phyloP scores from a whole-genome alignment of 2,329 filamentous ascomycete genomes.

The Aspergillus aculeatinus region DNA sequence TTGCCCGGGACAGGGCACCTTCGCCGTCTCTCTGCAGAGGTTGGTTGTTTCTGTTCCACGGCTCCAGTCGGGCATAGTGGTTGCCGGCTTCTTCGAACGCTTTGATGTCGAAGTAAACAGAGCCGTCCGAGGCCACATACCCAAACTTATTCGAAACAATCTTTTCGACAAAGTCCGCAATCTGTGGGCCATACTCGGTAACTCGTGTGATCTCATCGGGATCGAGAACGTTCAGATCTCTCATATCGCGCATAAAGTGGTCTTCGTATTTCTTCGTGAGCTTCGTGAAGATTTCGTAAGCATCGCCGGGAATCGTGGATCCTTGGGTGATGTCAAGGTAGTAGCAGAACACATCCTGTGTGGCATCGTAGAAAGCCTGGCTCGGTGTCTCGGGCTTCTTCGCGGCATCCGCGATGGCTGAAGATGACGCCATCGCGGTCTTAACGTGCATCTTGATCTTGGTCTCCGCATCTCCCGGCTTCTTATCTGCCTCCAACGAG shows the following conservation, averaged over 20 bases:
- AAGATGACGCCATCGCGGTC: conserved; percentile 56
- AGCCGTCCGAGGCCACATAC: conserved; percentile 72
- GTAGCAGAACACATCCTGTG: conserved; percentile 68
- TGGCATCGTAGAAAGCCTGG: conserved; percentile 56
- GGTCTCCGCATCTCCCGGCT: conserved; percentile 73
- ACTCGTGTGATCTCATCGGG: conserved; percentile 83
- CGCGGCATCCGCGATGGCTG: conserved; percentile 46
- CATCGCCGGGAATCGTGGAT: conserved; percentile 56
- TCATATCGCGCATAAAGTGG: conserved; percentile 88
- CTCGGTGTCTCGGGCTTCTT: conserved; percentile 24
- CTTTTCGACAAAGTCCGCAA: conserved; percentile 78
- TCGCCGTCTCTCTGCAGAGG: conserved; percentile 80
- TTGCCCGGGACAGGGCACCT: conserved; percentile 66
- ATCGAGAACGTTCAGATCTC: conserved; percentile 76
- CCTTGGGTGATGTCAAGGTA: conserved; percentile 70
- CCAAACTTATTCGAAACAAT: conserved; percentile 84
- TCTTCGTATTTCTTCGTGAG: conserved; percentile 82
- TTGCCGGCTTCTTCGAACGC: conserved; percentile 83
- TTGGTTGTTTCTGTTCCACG: conserved; percentile 79
- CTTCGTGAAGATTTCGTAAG: conserved; percentile 79
- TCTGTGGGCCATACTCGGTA: conserved; percentile 88
- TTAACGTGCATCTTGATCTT: conserved; percentile 89
- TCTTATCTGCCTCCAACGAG: conserved; percentile 52
- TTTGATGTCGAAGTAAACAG: conserved; percentile 89
- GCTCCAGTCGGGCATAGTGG: conserved; percentile 79